Evolutionary conservation across 768 basidiomycete genomes (phyloP).

Genomic region (Saitozyma podzolica): DNA sequence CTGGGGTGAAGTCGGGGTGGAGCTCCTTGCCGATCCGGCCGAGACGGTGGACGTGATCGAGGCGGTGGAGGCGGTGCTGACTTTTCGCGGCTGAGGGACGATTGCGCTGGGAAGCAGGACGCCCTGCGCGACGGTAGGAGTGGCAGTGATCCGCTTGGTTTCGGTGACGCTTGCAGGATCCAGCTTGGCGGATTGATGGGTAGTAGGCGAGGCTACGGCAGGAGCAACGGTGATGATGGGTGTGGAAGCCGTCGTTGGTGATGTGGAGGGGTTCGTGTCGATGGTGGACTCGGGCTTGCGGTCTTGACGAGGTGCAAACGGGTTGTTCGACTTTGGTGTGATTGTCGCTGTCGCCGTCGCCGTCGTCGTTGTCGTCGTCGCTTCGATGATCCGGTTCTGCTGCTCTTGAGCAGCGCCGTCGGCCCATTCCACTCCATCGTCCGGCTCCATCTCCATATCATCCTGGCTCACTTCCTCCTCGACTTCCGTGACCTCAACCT

Average conservation of each 20-base stretch:
- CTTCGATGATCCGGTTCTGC: constrained; percentile 26
- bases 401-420: constrained; percentile 65
- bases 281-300: not conserved
- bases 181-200: not conserved
- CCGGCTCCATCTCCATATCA: constrained; percentile 56
- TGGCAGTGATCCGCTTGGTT: constrained; percentile 74
- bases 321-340: constrained; percentile 48
- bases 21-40: constrained; percentile 9
- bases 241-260: too few species aligned
- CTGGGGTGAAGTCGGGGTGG: constrained; percentile 34
- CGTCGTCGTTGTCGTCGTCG: constrained; percentile 5
- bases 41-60: constrained; percentile 33
- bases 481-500: constrained; percentile 15
- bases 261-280: not conserved
- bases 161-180: constrained; percentile 55
- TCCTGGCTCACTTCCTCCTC: constrained; percentile 57
- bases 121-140: constrained; percentile 72
- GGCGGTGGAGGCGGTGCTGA: constrained; percentile 58
- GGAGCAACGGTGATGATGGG: too few species aligned
- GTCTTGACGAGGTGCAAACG: constrained; percentile 27
- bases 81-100: constrained; percentile 49
- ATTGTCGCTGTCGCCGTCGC: not conserved
- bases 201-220: too few species aligned
- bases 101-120: constrained; percentile 33
- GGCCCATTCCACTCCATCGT: constrained; percentile 89